Conservation (phyloP, 345 rosid species). For the Arabis alpina region DNA sequence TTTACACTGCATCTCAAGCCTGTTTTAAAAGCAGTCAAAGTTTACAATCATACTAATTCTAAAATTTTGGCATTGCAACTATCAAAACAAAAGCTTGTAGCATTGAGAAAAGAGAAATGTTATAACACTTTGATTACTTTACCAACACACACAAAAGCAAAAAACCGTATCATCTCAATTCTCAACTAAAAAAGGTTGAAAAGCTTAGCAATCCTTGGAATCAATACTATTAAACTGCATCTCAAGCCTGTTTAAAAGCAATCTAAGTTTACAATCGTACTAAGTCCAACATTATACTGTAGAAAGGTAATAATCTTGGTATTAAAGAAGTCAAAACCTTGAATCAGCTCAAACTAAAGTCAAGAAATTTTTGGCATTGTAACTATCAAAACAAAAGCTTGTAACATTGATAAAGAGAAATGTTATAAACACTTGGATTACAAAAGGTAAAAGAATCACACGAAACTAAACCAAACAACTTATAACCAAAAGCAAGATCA, state of each 20-base stretch:
- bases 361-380: neutral
- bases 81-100: no score
- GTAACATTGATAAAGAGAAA: no score
- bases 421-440: no score
- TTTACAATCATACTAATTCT: neutral
- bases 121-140: neutral
- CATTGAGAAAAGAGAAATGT: no score
- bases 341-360: constrained; percentile 20
- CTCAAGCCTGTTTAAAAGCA: constrained; percentile 10
- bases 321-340: neutral
- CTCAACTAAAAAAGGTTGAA: constrained; percentile 17
- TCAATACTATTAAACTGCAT: neutral
- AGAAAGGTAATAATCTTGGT: constrained; percentile 7
- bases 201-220: constrained; percentile 7
- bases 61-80: no score
- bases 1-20: neutral
- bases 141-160: constrained; percentile 38
- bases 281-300: constrained; percentile 10
- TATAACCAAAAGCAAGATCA: no score
- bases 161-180: constrained; percentile 14
- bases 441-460: no score
- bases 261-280: neutral
- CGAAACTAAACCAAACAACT: no score
- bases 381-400: neutral
- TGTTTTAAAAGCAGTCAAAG: constrained; percentile 7